phyloP scores from a whole-genome alignment of 441 rosid species.

The Viola pubescens region DNA sequence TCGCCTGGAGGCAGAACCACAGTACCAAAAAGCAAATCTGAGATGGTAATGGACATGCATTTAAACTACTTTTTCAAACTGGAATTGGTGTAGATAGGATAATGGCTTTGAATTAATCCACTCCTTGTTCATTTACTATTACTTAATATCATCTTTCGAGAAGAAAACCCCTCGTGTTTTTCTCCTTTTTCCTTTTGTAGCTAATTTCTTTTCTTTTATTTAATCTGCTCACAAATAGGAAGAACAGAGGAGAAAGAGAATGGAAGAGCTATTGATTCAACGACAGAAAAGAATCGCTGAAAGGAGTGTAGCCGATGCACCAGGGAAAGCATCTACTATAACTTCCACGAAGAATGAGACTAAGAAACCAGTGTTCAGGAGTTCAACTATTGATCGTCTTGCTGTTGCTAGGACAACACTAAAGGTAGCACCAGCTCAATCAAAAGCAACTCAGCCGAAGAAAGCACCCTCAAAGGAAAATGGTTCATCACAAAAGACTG shows the following conservation, averaged over 20 bases:
- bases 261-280: constrained; percentile 60
- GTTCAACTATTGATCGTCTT: constrained; percentile 84
- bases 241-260: constrained; percentile 72
- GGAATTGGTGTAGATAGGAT: neutral
- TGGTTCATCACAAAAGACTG: constrained; percentile 34
- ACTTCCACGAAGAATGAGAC: constrained; percentile 29
- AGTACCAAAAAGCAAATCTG: constrained; percentile 46
- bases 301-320: constrained; percentile 43
- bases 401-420: constrained; percentile 47
- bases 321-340: constrained; percentile 24
- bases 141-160: neutral
- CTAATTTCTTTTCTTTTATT: neutral
- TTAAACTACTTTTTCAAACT: neutral
- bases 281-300: constrained; percentile 91
- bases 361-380: constrained; percentile 54
- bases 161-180: neutral
- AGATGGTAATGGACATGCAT: constrained; percentile 40
- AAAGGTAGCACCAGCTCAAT: constrained; percentile 32
- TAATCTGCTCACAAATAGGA: constrained; percentile 40
- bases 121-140: neutral
- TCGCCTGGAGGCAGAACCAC: constrained; percentile 49
- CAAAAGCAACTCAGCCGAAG: constrained; percentile 40
- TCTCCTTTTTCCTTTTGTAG: neutral
- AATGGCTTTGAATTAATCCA: neutral
- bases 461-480: constrained; percentile 34